Conservation (phyloP, 352 stramenopile genomes). For the Globisporangium spinosum region DNA sequence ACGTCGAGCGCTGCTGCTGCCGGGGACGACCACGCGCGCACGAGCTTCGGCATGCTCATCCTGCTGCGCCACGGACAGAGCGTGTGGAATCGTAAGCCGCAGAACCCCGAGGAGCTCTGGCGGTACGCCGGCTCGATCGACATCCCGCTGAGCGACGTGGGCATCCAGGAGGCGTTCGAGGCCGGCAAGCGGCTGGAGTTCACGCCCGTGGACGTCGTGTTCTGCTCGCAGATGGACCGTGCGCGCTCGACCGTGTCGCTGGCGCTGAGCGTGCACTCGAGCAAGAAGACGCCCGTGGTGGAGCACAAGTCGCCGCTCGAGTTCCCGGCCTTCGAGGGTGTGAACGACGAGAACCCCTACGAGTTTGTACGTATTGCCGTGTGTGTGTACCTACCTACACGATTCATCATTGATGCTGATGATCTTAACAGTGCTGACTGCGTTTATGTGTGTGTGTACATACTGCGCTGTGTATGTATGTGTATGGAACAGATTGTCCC, state of each 20-base stretch:
- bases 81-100: slow-evolving; percentile 83
- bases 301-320: slow-evolving; percentile 73
- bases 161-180: slow-evolving; percentile 81
- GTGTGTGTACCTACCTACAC: neutral
- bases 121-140: slow-evolving; percentile 82
- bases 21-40: slow-evolving; percentile 28
- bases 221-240: slow-evolving; percentile 85
- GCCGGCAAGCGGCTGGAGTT: slow-evolving; percentile 71
- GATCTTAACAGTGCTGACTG: slow-evolving; percentile 6
- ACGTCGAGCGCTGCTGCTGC: neutral
- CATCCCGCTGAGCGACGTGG: slow-evolving; percentile 76
- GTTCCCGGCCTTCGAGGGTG: slow-evolving; percentile 55
- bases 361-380: slow-evolving; percentile 53
- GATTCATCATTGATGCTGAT: slow-evolving; percentile 13
- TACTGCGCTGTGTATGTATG: neutral
- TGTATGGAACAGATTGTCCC: slow-evolving; percentile 50
- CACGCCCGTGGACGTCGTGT: slow-evolving; percentile 78
- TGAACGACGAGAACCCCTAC: slow-evolving; percentile 76
- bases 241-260: slow-evolving; percentile 73
- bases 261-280: slow-evolving; percentile 75
- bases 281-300: slow-evolving; percentile 77
- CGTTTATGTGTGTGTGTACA: neutral
- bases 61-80: slow-evolving; percentile 81
- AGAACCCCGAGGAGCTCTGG: slow-evolving; percentile 67
- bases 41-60: slow-evolving; percentile 74